Percentiles rank a stretch among this genome's conserved stretches.
These are phyloP conservation scores for Daucus carota DNA, from an alignment of 129 eudicot species.

Conservation along the genomic window DH1_v3.0 NC_030381.2:38147001-38147500, in stretches of 20 bases:
- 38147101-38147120: constrained; percentile 62
- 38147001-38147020: constrained; percentile 27
- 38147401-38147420: neutral
- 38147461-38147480: constrained; percentile 60
- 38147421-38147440: neutral
- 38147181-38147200: neutral
- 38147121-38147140: constrained; percentile 60
- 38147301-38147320: neutral
- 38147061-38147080: constrained; percentile 88
- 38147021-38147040: constrained; percentile 42
- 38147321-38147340: neutral
- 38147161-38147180: neutral
- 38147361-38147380: neutral
- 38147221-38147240: neutral
- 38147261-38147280: neutral
- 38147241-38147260: neutral
- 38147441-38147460: neutral
- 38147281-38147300: neutral
- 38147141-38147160: neutral
- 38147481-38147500: constrained; percentile 88
- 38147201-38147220: neutral
- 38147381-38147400: neutral
- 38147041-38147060: constrained; percentile 68
- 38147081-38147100: constrained; percentile 67
- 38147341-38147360: neutral